Conservation (phyloP, 2,329 filamentous ascomycete species). For the Penicillium sp. region DNA sequence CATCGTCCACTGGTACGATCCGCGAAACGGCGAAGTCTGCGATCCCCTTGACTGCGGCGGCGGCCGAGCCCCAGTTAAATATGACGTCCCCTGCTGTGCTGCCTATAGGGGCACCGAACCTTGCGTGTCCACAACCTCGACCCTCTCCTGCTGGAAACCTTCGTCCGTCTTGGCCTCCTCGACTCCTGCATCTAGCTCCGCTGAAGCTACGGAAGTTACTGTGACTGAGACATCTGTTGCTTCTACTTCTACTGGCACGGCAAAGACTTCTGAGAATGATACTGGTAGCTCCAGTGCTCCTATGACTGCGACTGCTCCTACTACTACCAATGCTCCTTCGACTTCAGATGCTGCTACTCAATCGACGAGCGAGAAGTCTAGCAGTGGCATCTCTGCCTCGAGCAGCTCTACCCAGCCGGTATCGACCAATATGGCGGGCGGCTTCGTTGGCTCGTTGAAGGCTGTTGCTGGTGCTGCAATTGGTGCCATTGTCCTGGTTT, state of each 20-base stretch:
- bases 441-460: slow-evolving; percentile 4
- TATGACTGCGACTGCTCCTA: slow-evolving; percentile 6
- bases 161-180: slow-evolving; percentile 1
- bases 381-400: not conserved
- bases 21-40: slow-evolving; percentile 19
- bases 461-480: slow-evolving; percentile 12
- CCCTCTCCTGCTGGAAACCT: slow-evolving; percentile 16
- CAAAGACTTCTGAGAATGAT: not conserved
- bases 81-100: slow-evolving; percentile 14
- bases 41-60: slow-evolving; percentile 23
- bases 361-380: not conserved
- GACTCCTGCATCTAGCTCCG: not conserved
- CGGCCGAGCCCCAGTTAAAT: slow-evolving; percentile 13
- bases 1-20: slow-evolving; percentile 20
- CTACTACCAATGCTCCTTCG: not conserved
- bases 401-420: not conserved
- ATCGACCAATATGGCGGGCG: slow-evolving; percentile 4
- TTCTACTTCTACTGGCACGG: not conserved
- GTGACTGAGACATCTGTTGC: not conserved
- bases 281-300: not conserved
- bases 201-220: not conserved
- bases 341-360: not conserved
- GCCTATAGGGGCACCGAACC: slow-evolving; percentile 12
- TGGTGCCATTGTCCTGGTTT: slow-evolving; percentile 8
- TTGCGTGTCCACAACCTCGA: slow-evolving; percentile 8